Conservation (phyloP, 768 basidiomycete genomes). For the Trametes gibbosa region DNA sequence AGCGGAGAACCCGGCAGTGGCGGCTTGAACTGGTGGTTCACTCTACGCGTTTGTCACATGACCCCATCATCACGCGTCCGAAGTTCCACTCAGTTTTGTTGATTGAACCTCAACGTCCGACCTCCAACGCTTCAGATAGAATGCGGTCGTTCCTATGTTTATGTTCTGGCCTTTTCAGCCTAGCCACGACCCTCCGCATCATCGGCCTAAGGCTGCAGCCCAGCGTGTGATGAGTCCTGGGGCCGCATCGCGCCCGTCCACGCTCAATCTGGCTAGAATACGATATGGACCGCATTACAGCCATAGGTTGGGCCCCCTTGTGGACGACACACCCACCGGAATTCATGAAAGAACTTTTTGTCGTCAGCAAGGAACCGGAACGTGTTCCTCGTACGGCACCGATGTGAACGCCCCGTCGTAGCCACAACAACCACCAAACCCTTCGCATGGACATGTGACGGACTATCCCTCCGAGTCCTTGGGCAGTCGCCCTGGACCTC, state of each 20-base stretch:
- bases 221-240: not conserved
- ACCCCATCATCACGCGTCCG: not conserved
- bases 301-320: not conserved
- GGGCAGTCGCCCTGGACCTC: not conserved
- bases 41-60: slow-evolving; percentile 4
- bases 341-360: not conserved
- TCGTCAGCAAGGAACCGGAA: not conserved
- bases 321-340: not conserved
- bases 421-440: not conserved
- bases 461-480: not conserved
- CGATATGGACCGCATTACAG: not conserved
- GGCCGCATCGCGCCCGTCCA: not conserved
- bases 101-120: not conserved
- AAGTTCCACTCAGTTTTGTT: not conserved
- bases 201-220: too few species aligned
- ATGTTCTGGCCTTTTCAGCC: too few species aligned
- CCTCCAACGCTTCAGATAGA: too few species aligned
- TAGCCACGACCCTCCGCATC: too few species aligned
- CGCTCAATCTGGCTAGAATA: not conserved
- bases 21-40: slow-evolving; percentile 1
- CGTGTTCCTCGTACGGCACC: not conserved
- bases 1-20: not conserved
- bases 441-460: not conserved
- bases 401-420: not conserved
- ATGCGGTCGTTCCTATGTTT: too few species aligned